Percentiles rank a stretch among this genome's conserved stretches.
Conservation (phyloP, 306 rosid species). For the Fragaria nilgerrensis region DNA sequence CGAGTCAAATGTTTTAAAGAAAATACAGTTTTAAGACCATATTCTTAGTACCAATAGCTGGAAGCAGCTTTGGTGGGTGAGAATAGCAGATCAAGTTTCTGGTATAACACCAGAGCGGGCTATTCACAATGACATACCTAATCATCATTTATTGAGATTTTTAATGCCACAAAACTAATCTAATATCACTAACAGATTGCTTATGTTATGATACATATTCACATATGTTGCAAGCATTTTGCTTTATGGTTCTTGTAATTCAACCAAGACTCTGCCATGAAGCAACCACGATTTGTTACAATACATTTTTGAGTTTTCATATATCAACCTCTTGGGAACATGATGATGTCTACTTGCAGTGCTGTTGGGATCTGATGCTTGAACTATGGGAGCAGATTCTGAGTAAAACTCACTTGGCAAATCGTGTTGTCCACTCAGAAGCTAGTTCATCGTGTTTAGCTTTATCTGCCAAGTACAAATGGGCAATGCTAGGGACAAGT, state of each 20-base stretch:
- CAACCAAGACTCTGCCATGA: neutral
- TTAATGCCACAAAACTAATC: neutral
- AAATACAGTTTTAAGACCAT: neutral
- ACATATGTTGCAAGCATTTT: neutral
- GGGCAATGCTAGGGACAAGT: conserved; percentile 64
- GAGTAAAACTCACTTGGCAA: conserved; percentile 61
- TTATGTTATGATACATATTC: neutral
- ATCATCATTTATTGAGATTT: neutral
- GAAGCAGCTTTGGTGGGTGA: neutral
- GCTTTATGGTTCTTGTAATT: neutral
- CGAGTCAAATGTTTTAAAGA: neutral
- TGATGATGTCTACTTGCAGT: neutral
- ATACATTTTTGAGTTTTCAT: no score
- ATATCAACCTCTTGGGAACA: neutral
- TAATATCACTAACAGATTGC: neutral
- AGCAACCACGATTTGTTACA: neutral
- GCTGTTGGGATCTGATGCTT: neutral
- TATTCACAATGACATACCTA: neutral
- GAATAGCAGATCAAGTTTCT: neutral
- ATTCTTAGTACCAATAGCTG: neutral
- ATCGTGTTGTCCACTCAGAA: conserved; percentile 80
- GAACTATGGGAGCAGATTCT: neutral
- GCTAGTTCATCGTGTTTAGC: conserved; percentile 76
- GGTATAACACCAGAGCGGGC: neutral
- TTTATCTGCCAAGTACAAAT: conserved; percentile 66